These are phyloP conservation scores for Ophiosphaerella herpotricha DNA, from an alignment of 2,329 filamentous ascomycete species.

Conservation along the genomic window DNA sequence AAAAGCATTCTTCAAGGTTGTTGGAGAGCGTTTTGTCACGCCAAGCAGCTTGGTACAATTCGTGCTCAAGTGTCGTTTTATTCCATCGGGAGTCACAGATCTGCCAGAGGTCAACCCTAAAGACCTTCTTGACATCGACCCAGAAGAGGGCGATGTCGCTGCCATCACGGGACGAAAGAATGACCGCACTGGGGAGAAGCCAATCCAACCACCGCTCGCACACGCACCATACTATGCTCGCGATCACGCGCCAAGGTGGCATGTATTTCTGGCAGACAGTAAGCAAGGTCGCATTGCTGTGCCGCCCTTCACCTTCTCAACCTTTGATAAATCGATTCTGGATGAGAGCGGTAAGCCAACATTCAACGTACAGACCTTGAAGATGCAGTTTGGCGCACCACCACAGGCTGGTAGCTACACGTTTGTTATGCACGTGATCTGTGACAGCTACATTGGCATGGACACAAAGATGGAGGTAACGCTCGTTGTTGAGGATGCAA, in stretches of 20 bases:
- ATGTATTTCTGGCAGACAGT: slow-evolving; percentile 90
- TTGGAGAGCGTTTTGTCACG: slow-evolving; percentile 89
- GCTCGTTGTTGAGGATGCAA: slow-evolving; percentile 84
- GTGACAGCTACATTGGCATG: slow-evolving; percentile 93
- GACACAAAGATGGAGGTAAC: slow-evolving; percentile 92
- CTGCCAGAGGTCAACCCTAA: slow-evolving; percentile 75
- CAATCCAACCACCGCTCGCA: slow-evolving; percentile 79
- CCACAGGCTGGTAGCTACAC: slow-evolving; percentile 91
- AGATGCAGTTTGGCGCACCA: slow-evolving; percentile 95
- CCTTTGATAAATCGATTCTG: slow-evolving; percentile 88
- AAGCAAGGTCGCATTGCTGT: slow-evolving; percentile 97
- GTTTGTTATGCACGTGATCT: slow-evolving; percentile 91
- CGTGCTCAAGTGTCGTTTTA: slow-evolving; percentile 91
- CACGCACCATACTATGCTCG: slow-evolving; percentile 89
- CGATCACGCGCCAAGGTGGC: slow-evolving; percentile 88
- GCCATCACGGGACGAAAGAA: slow-evolving; percentile 76
- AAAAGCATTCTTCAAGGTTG: slow-evolving; percentile 98
- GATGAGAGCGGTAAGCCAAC: slow-evolving; percentile 82
- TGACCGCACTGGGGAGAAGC: slow-evolving; percentile 67
- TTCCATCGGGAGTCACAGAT: slow-evolving; percentile 79
- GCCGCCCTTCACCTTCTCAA: slow-evolving; percentile 91
- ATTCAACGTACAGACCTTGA: slow-evolving; percentile 92
- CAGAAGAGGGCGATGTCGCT: slow-evolving; percentile 88
- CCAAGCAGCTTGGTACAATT: slow-evolving; percentile 91
- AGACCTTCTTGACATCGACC: slow-evolving; percentile 89